Evolutionary conservation across 169 alveolate species (phyloP), one percentile per base, ranked within the genome.

Genomic region (Cyclospora cayetanensis): DNA sequence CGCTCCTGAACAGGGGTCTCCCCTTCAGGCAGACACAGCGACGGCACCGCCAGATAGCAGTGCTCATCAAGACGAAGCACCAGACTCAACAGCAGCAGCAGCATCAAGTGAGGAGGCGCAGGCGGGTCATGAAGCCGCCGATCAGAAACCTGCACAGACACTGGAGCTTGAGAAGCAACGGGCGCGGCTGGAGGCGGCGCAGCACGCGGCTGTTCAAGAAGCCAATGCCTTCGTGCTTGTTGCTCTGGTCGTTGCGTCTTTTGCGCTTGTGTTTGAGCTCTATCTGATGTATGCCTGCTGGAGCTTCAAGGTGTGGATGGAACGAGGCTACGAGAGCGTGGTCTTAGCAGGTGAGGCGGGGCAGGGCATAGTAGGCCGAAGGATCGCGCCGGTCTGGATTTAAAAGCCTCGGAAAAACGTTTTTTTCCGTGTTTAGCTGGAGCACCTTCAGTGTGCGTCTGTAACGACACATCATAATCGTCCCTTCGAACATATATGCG

Each of bases 261-360:
- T 60, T 60, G 72, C 72, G 27, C 72, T 60, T 12, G n/a, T 60
- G 18, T 60, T 60, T n/a, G 72, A 60, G 27, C n/a, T 60, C 1
- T 60, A 60, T 60, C n/a, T 60, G 27, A n/a, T 60, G 72, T 60
- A 60, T n/a, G 72, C 72, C 1, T 60, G 72, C 72, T 60, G 72
- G 72, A 60, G 72, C 72, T 60, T 60, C 4, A 60, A 60, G 27
- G 72, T 60, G 4, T 60, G 72, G 72, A 0, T 60, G 72, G 72
- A 60, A 60, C 15, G 72, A 31, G 72, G 72, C 72, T 60, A 20
- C 72, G 72, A 60, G 72, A n/a, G 34, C 31, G 72, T 60, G 35
- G 72, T 60, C 9, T 29, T 55, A 4, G 70, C 70, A 20, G 70
- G 70, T 55, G 60, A 46, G 60, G 60, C n/a, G n/a, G n/a, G n/a